Evolutionary conservation across 2,329 filamentous ascomycete species (phyloP).

Genomic region (Calcarisporium arbuscula): DNA sequence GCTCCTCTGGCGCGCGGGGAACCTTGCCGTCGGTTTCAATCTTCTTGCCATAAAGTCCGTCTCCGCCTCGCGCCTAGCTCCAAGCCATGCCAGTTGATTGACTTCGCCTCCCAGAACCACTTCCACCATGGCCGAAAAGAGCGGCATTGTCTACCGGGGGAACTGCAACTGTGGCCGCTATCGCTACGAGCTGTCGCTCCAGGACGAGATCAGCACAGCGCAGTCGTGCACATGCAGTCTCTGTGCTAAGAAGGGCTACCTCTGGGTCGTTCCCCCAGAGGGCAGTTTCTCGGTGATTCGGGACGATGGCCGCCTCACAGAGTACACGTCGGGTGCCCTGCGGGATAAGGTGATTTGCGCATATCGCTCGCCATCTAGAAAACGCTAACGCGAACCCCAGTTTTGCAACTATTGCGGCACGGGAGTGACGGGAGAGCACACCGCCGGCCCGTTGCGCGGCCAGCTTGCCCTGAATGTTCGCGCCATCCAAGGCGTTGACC

Average conservation of each 20-base stretch:
- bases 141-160: constrained; percentile 8
- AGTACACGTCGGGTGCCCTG: constrained; percentile 3
- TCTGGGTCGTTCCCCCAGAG: constrained; percentile 16
- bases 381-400: constrained; percentile 8
- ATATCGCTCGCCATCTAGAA: not conserved
- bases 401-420: constrained; percentile 23
- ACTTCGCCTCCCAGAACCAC: too few species aligned
- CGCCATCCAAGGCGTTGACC: constrained; percentile 15
- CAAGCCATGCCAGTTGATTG: too few species aligned
- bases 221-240: constrained; percentile 17
- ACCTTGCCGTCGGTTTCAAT: too few species aligned
- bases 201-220: constrained; percentile 5
- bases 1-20: too few species aligned
- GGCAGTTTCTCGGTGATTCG: constrained; percentile 7
- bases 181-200: constrained; percentile 15
- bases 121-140: not conserved
- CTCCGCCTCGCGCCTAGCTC: too few species aligned
- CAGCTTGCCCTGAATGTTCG: constrained; percentile 18
- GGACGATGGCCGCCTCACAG: constrained; percentile 8
- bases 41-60: too few species aligned
- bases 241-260: constrained; percentile 22
- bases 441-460: constrained; percentile 13
- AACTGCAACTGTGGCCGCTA: constrained; percentile 25
- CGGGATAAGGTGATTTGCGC: constrained; percentile 11
- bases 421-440: constrained; percentile 17